These are phyloP conservation scores for Hymenoscyphus occultus DNA, from an alignment of 2,329 filamentous ascomycete species.

Conservation along the genomic window DNA sequence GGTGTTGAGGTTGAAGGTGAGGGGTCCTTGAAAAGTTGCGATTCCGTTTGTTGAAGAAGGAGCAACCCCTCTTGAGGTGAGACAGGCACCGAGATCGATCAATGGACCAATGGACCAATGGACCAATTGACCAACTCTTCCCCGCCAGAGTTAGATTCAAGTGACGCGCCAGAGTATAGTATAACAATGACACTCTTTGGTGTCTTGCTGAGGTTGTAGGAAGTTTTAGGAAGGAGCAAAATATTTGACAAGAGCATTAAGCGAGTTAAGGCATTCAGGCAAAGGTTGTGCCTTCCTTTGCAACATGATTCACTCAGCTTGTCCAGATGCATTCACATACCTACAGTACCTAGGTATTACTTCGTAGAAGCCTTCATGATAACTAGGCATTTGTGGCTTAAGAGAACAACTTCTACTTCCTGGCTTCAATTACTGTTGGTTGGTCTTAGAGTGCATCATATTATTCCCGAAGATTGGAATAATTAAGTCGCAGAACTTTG, in stretches of 20 bases:
- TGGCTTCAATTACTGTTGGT: too few species aligned
- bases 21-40: not conserved
- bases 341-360: not conserved
- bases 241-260: not conserved
- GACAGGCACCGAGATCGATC: not conserved
- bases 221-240: not conserved
- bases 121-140: not conserved
- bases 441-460: too few species aligned
- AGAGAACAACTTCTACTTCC: too few species aligned
- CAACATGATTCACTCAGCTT: not conserved
- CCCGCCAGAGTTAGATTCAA: not conserved
- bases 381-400: not conserved
- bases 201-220: not conserved
- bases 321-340: not conserved
- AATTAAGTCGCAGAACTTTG: too few species aligned
- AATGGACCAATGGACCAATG: not conserved
- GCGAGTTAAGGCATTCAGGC: not conserved
- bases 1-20: not conserved
- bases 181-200: not conserved
- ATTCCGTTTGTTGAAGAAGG: not conserved
- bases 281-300: not conserved
- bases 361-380: too few species aligned
- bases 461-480: too few species aligned
- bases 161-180: not conserved
- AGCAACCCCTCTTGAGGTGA: not conserved